Percentiles rank a stretch among this genome's conserved stretches.
These are phyloP conservation scores for Margaritispora aquatica DNA, from an alignment of 495 filamentous ascomycete genomes.

Conservation along the genomic window DNA sequence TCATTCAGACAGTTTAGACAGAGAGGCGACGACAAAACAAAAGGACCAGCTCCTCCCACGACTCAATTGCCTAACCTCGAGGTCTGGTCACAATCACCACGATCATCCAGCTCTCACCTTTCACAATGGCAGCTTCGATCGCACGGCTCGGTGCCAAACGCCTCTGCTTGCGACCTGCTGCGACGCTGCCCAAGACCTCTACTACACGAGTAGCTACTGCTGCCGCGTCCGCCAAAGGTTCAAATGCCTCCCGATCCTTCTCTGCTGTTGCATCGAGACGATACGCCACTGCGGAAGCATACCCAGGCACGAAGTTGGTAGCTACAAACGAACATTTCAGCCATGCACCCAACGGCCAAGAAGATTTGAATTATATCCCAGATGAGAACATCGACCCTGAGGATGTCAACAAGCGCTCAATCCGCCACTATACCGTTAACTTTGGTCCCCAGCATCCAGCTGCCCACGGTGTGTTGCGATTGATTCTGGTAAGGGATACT, in stretches of 20 bases:
- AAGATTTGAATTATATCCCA: slow-evolving; percentile 34
- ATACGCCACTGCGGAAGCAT: slow-evolving; percentile 47
- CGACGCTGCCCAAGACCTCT: slow-evolving; percentile 17
- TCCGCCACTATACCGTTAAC: slow-evolving; percentile 99
- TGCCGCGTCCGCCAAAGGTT: neutral
- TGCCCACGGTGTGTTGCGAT: slow-evolving; percentile 93
- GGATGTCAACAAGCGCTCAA: slow-evolving; percentile 66
- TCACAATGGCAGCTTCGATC: slow-evolving; percentile 34
- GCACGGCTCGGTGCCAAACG: slow-evolving; percentile 51
- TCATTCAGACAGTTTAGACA: neutral
- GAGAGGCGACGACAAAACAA: neutral
- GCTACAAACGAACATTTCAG: slow-evolving; percentile 60
- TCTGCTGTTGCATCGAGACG: slow-evolving; percentile 59
- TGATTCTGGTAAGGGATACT: slow-evolving; percentile 49
- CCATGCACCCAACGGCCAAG: slow-evolving; percentile 41
- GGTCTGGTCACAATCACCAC: slow-evolving; percentile 15
- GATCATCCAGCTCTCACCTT: slow-evolving; percentile 6
- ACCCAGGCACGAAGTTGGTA: slow-evolving; percentile 61
- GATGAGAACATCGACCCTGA: slow-evolving; percentile 41
- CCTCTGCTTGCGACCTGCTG: slow-evolving; percentile 34
- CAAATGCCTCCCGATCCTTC: slow-evolving; percentile 50
- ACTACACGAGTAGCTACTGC: slow-evolving; percentile 13
- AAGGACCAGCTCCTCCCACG: neutral
- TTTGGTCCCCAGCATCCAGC: slow-evolving; percentile 99
- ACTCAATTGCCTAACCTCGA: slow-evolving; percentile 13